Conservation (phyloP, 495 filamentous ascomycete species). For the Alectoria sarmentosa region DNA sequence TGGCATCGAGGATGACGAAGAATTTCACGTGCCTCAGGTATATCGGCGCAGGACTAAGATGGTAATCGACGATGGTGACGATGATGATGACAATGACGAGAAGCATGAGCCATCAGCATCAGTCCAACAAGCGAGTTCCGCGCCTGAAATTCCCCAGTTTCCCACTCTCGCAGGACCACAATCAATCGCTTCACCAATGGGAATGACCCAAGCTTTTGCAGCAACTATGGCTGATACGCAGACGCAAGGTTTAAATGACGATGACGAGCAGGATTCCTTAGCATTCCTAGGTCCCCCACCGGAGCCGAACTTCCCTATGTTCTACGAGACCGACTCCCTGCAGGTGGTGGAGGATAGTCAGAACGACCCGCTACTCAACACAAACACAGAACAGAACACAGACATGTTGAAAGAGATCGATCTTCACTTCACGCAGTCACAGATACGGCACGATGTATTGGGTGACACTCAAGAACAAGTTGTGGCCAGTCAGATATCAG, state of each 20-base stretch:
- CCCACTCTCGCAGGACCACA: not conserved
- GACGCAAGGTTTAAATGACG: constrained; percentile 19
- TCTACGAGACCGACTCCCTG: constrained; percentile 43
- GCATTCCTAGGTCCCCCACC: constrained; percentile 46
- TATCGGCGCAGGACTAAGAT: constrained; percentile 36
- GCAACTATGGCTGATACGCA: constrained; percentile 73
- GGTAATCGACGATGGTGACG: constrained; percentile 47
- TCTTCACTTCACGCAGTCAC: constrained; percentile 47
- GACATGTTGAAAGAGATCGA: constrained; percentile 35
- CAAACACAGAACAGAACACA: constrained; percentile 13
- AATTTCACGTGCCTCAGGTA: constrained; percentile 23
- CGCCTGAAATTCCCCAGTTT: constrained; percentile 16
- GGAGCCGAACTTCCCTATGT: constrained; percentile 44
- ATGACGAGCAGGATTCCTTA: constrained; percentile 40
- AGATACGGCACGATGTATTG: constrained; percentile 38
- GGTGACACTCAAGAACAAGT: constrained; percentile 39
- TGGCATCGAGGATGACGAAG: constrained; percentile 38
- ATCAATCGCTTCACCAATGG: constrained; percentile 42
- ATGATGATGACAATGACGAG: constrained; percentile 32
- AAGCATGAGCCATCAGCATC: not conserved
- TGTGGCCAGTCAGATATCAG: constrained; percentile 50
- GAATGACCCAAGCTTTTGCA: constrained; percentile 87
- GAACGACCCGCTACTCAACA: constrained; percentile 14
- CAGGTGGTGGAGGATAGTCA: constrained; percentile 63
- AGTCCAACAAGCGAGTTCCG: constrained; percentile 30